These are phyloP conservation scores for Penicillium rolfsii DNA, from an alignment of 2,329 filamentous ascomycete genomes.

Conservation along the genomic window DNA sequence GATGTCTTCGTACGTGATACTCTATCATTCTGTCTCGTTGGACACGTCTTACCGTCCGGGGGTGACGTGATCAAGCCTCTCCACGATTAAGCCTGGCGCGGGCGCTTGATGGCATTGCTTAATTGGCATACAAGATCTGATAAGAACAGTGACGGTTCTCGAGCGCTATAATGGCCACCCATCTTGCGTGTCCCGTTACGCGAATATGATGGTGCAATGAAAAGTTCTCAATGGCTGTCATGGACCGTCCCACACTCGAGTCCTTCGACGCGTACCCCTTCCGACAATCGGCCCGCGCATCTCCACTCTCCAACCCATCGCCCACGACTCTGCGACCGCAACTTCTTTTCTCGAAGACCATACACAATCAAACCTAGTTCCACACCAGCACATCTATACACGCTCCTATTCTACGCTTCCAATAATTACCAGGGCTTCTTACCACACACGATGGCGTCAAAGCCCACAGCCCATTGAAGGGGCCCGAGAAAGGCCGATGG, in stretches of 20 bases:
- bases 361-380: background rate
- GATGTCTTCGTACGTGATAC: too few species aligned
- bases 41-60: conserved; percentile 4
- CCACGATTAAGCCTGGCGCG: background rate
- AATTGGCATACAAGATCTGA: background rate
- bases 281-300: conserved; percentile 47
- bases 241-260: background rate
- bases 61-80: conserved; percentile 6
- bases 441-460: conserved; percentile 54
- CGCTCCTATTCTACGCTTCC: background rate
- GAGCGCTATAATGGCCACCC: background rate
- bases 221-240: too few species aligned
- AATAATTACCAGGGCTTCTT: background rate
- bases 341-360: too few species aligned
- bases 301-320: conserved; percentile 9
- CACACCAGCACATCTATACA: background rate
- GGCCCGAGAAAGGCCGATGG: conserved; percentile 42
- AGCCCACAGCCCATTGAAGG: conserved; percentile 45
- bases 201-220: too few species aligned
- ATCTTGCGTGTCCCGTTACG: too few species aligned
- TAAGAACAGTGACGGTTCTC: too few species aligned
- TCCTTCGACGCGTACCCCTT: conserved; percentile 39
- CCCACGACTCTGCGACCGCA: background rate
- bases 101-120: background rate
- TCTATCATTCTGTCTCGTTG: background rate